Evolutionary conservation across 2,329 filamentous ascomycete species (phyloP), one percentile per base, ranked within the genome.

Genomic region (Tolypocladium amazonense): DNA sequence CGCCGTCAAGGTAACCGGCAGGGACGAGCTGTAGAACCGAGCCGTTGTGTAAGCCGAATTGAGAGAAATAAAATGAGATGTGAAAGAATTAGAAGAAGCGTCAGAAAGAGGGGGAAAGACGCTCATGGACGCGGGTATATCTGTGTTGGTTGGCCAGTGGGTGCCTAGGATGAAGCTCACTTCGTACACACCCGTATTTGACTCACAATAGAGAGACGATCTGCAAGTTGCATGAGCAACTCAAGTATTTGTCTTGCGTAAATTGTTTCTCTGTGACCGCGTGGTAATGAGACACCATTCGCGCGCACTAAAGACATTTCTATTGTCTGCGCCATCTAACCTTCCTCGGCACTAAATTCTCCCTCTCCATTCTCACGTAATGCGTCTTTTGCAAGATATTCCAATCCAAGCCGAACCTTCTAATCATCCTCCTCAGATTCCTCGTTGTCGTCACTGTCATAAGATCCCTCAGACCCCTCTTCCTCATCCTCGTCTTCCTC

Each of bases 1-100:
- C 56, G 83, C 85, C 38, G 80, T 85, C 63, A 89, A 88, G 75
- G 86, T 89, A 56, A 85, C 83, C 50, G 91, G 91, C 60, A 83
- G 90, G 63, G 91, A 95, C 58, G 80, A 82, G 76, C 73, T 93
- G 74, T 92, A 81, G 75, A n/a, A n/a, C 7, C 12, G 50, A 35
- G 30, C 9, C 6, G 50, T n/a, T 4, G 20, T 18, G 20, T 20
- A 8, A 35, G 18, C 4, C 3, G 27, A 37, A 37, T 6, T 14
- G 18, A 23, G 9, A 35, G 50, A 20, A 23, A 0, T 3, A 15
- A 12, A 35, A 37, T 23, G 30, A n/a, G 30, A 23, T 54, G 30
- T n/a, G 30, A n/a, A 37, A 15, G 20, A 30, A 37, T 37, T 11
- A n/a, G 37, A 12, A 37, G 50, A 54, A 54, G 30, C 4, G 20